phyloP scores from a whole-genome alignment of 208 protist genomes.

The Trypanosoma melophagium region DNA sequence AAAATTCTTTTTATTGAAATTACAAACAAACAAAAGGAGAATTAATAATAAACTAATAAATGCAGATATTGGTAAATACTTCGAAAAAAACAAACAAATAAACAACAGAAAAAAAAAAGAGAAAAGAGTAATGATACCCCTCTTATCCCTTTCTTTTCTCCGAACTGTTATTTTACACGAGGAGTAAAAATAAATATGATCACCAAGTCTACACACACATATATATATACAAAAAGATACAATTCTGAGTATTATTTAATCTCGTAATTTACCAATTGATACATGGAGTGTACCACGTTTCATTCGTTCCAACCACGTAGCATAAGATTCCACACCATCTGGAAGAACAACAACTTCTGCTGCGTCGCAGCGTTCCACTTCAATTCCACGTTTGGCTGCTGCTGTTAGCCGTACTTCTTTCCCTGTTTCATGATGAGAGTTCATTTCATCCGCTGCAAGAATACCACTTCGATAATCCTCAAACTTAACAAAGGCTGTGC shows the following conservation, averaged over 20 bases:
- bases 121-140: too few relatives aligned
- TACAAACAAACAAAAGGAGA: constrained; percentile 13
- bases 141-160: too few relatives aligned
- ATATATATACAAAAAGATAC: too few relatives aligned
- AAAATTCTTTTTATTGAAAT: constrained; percentile 1
- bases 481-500: constrained; percentile 81
- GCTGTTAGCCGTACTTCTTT: constrained; percentile 53
- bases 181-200: too few relatives aligned
- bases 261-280: neutral
- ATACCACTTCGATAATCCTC: constrained; percentile 73
- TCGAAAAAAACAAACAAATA: constrained; percentile 9
- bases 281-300: neutral
- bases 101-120: constrained; percentile 25
- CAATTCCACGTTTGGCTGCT: constrained; percentile 39
- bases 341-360: constrained; percentile 40
- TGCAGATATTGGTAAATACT: too few relatives aligned
- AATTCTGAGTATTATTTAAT: too few relatives aligned
- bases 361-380: constrained; percentile 79
- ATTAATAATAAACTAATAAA: too few relatives aligned
- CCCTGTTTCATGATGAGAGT: constrained; percentile 66
- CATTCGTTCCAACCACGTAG: constrained; percentile 41
- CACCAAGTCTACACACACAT: too few relatives aligned
- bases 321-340: constrained; percentile 40
- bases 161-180: neutral
- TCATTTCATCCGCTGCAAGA: constrained; percentile 71